Percentiles rank a stretch among this genome's conserved stretches.
Conservation (phyloP, 2,329 filamentous ascomycete genomes). For the Amylocarpus encephaloides region DNA sequence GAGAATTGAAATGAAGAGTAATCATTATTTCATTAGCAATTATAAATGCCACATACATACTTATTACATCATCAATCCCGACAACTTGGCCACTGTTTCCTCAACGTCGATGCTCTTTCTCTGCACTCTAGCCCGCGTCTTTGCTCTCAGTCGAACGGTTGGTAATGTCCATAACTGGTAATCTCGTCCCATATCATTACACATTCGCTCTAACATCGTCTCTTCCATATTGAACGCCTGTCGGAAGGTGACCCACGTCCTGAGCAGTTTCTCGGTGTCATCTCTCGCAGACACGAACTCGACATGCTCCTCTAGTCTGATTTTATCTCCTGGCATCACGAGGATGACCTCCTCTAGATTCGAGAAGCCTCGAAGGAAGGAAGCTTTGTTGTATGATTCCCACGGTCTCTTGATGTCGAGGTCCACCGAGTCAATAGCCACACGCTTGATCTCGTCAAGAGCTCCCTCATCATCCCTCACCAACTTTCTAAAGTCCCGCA, state of each 20-base stretch:
- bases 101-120: too few relatives aligned
- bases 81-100: too few relatives aligned
- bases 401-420: constrained; percentile 40
- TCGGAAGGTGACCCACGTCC: constrained; percentile 25
- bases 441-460: constrained; percentile 32
- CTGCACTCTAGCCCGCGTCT: not conserved
- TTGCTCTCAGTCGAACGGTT: constrained; percentile 19
- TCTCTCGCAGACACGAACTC: constrained; percentile 18
- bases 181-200: constrained; percentile 15
- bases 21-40: too few relatives aligned
- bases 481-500: constrained; percentile 37
- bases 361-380: constrained; percentile 38
- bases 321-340: constrained; percentile 11
- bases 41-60: too few relatives aligned
- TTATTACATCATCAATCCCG: not conserved
- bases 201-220: constrained; percentile 18
- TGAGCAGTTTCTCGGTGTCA: constrained; percentile 17
- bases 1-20: too few relatives aligned
- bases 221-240: constrained; percentile 15
- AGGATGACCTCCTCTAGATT: constrained; percentile 25
- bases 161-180: constrained; percentile 22
- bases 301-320: constrained; percentile 8
- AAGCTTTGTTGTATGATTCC: constrained; percentile 46
- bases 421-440: constrained; percentile 43
- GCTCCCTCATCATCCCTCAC: constrained; percentile 29